Percentiles rank a stretch among this genome's conserved stretches.
Evolutionary conservation across 805 yeast species (phyloP).

Genomic region (Yarrowia yakushimensis): DNA sequence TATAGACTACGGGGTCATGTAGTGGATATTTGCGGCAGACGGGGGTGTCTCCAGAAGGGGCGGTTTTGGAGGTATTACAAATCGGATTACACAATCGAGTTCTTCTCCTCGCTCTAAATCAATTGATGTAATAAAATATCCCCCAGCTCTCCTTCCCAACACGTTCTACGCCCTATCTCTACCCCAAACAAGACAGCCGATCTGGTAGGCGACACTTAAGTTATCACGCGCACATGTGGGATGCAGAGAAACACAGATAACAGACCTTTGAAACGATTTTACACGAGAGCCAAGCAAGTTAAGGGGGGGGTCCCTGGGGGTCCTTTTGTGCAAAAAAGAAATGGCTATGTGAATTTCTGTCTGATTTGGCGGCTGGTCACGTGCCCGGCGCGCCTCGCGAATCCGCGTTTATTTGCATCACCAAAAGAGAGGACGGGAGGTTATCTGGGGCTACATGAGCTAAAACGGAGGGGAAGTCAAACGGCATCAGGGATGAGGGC

Average conservation of each 20-base stretch:
- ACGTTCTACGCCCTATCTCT: neutral
- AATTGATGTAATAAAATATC: neutral
- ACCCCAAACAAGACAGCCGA: constrained; percentile 3
- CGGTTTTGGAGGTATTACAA: neutral
- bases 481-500: neutral
- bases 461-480: constrained; percentile 3
- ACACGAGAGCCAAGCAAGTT: neutral
- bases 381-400: neutral
- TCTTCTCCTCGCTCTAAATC: neutral
- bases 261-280: constrained; percentile 5
- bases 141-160: neutral
- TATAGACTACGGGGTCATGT: neutral
- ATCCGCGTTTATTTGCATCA: constrained; percentile 20
- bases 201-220: neutral
- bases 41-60: neutral
- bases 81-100: neutral
- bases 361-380: neutral
- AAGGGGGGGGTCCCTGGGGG: constrained; percentile 25
- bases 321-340: constrained; percentile 7
- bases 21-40: neutral
- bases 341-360: neutral
- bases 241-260: constrained; percentile 2
- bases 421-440: constrained; percentile 22
- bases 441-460: constrained; percentile 5
- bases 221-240: constrained; percentile 10